Evolutionary conservation across 2,329 filamentous ascomycete species (phyloP).

Genomic region (Xylaria sp.): DNA sequence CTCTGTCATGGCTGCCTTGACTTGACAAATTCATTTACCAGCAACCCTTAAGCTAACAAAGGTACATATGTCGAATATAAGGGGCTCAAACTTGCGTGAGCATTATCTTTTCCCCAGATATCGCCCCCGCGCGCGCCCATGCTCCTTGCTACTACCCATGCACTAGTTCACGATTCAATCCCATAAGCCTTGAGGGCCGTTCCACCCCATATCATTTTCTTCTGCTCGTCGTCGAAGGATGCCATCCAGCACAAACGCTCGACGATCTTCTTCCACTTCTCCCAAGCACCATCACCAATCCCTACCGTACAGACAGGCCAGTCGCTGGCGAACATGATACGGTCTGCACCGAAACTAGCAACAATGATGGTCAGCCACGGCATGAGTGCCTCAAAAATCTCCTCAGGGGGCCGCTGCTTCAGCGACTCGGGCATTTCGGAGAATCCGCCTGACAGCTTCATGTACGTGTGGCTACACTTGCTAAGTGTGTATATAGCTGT

Average conservation of each 20-base stretch:
- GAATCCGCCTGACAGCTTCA: constrained; percentile 92
- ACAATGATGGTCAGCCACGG: constrained; percentile 81
- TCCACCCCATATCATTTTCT: constrained; percentile 75
- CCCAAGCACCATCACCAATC: constrained; percentile 71
- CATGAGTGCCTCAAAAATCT: constrained; percentile 71
- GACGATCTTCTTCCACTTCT: constrained; percentile 78
- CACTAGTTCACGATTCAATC: constrained; percentile 49
- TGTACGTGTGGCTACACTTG: constrained; percentile 74
- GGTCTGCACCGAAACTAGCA: constrained; percentile 74
- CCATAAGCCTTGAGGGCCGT: constrained; percentile 79
- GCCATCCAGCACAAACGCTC: constrained; percentile 73
- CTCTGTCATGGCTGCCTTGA: not conserved
- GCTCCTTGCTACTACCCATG: not conserved
- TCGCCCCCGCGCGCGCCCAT: not conserved
- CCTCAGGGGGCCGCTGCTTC: constrained; percentile 60
- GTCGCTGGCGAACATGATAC: constrained; percentile 91
- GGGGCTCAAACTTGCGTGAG: not conserved
- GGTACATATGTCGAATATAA: not conserved
- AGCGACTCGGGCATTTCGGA: constrained; percentile 76
- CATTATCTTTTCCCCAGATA: not conserved
- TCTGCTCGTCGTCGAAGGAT: constrained; percentile 68
- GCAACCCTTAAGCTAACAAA: not conserved
- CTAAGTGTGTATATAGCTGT: constrained; percentile 75
- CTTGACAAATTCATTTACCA: not conserved
- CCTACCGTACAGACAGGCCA: constrained; percentile 91